These are phyloP conservation scores for Patellaria atrata DNA, from an alignment of 495 filamentous ascomycete genomes.

Conservation along the genomic window DNA sequence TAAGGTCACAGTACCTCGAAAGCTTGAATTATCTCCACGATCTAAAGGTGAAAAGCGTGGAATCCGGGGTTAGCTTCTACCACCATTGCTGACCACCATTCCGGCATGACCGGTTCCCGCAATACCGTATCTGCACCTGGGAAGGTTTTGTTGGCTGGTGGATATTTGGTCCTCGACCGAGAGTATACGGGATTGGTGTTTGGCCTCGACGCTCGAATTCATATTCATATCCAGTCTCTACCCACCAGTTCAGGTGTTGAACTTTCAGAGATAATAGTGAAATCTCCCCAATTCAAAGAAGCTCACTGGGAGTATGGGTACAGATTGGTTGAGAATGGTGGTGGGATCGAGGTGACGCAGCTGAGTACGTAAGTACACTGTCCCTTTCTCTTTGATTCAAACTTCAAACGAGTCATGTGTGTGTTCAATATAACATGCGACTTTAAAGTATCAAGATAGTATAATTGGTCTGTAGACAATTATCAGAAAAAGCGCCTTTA, in stretches of 20 bases:
- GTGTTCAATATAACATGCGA: no score
- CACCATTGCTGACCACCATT: no score
- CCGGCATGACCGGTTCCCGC: no score
- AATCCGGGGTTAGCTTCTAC: no score
- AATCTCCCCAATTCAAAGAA: slow-evolving; percentile 77
- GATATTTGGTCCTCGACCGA: slow-evolving; percentile 87
- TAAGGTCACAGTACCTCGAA: no score
- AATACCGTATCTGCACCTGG: slow-evolving; percentile 80
- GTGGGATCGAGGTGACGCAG: slow-evolving; percentile 65
- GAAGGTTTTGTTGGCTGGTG: slow-evolving; percentile 88
- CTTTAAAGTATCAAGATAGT: no score
- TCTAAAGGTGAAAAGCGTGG: no score
- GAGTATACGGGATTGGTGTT: slow-evolving; percentile 82
- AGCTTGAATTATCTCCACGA: no score
- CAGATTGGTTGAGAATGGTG: slow-evolving; percentile 47
- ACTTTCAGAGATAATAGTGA: slow-evolving; percentile 59
- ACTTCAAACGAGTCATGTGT: slow-evolving; percentile 3
- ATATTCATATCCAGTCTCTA: slow-evolving; percentile 55
- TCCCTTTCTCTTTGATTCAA: slow-evolving; percentile 15
- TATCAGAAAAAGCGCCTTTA: no score
- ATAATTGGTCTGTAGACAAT: no score
- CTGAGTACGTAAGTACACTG: slow-evolving; percentile 52
- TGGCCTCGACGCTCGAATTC: slow-evolving; percentile 85
- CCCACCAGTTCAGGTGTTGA: slow-evolving; percentile 41
- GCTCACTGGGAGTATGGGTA: slow-evolving; percentile 79